These are phyloP conservation scores for Psilocybe sp. DNA, from an alignment of 768 basidiomycete genomes.

Conservation along the genomic window DNA sequence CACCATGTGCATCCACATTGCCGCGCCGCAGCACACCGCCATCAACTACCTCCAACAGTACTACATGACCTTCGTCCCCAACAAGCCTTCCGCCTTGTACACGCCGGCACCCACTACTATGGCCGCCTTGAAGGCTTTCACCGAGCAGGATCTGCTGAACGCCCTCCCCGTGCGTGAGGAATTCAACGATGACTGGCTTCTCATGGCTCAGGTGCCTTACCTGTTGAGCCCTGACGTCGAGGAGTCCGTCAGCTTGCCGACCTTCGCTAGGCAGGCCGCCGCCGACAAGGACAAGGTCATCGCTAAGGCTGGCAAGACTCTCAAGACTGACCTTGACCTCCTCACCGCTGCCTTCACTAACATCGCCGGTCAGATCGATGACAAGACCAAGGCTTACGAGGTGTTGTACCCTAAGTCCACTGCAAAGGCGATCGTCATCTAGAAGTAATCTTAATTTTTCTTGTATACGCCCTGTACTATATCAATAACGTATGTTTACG, in stretches of 20 bases:
- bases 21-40: constrained; percentile 29
- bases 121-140: constrained; percentile 14
- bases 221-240: constrained; percentile 23
- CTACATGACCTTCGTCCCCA: constrained; percentile 29
- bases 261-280: constrained; percentile 19
- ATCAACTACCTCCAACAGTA: constrained; percentile 33
- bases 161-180: constrained; percentile 21
- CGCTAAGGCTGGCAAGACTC: constrained; percentile 21
- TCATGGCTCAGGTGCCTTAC: constrained; percentile 28
- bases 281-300: constrained; percentile 7
- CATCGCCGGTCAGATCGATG: constrained; percentile 23
- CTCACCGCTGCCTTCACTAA: constrained; percentile 13
- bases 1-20: constrained; percentile 31
- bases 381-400: constrained; percentile 24
- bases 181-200: constrained; percentile 21
- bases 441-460: background rate
- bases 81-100: constrained; percentile 26
- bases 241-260: constrained; percentile 21
- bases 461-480: too few species aligned
- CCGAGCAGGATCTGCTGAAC: constrained; percentile 16
- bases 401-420: constrained; percentile 24
- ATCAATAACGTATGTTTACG: too few species aligned
- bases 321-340: constrained; percentile 15
- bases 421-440: constrained; percentile 27
- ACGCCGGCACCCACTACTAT: constrained; percentile 20